Conservation (phyloP, 176 grass and related monocot genomes). For the Hordeum marinum region DNA sequence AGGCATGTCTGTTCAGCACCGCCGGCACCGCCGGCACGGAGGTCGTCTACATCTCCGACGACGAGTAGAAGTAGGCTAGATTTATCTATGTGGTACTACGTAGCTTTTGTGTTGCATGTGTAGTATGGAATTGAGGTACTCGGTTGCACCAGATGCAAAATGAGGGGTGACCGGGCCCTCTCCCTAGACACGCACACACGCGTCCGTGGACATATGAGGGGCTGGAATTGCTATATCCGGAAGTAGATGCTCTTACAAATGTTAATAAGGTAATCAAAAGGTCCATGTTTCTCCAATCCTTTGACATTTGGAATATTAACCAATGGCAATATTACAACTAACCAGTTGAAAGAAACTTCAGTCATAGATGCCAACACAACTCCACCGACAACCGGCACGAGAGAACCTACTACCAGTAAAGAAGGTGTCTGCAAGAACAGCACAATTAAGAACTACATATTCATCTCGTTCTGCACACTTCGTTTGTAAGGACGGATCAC, state of each 20-base stretch:
- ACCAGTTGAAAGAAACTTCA: slow-evolving; percentile 99
- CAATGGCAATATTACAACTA: not conserved
- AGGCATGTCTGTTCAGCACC: too few relatives aligned
- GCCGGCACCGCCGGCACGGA: too few relatives aligned
- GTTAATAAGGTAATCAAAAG: not conserved
- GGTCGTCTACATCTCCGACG: too few relatives aligned
- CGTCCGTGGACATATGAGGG: too few relatives aligned
- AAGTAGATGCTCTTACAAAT: not conserved
- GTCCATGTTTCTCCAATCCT: not conserved
- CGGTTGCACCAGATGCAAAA: too few relatives aligned
- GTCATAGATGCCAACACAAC: slow-evolving; percentile 86
- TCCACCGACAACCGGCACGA: slow-evolving; percentile 80
- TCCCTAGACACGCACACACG: too few relatives aligned
- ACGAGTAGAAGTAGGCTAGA: too few relatives aligned
- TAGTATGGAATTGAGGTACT: too few relatives aligned
- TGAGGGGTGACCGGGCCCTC: too few relatives aligned
- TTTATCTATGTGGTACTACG: too few relatives aligned
- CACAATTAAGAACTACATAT: not conserved
- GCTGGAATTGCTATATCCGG: too few relatives aligned
- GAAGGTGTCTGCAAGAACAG: slow-evolving; percentile 58
- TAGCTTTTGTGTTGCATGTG: too few relatives aligned
- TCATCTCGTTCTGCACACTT: not conserved
- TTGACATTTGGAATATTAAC: not conserved
- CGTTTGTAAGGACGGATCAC: not conserved
- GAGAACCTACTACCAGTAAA: slow-evolving; percentile 44